A percentile compares a stretch with the other conserved stretches of the same genome.
Evolutionary conservation across 306 rosid species (phyloP).

Genomic region (Styphnolobium japonicum): DNA sequence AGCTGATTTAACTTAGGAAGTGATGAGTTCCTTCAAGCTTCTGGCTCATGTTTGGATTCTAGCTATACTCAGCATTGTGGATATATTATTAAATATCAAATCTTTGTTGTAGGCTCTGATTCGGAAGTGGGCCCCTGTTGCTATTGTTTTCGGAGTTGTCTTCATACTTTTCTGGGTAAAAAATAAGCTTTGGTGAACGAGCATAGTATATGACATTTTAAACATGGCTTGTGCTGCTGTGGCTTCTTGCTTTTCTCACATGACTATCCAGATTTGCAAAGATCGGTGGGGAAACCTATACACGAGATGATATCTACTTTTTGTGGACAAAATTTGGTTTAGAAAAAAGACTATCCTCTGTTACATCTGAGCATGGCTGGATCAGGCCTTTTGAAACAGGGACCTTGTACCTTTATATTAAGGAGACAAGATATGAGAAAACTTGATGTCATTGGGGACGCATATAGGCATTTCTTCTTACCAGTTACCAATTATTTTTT

Average conservation of each 20-base stretch:
- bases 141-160: constrained; percentile 71
- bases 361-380: constrained; percentile 28
- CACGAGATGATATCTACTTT: constrained; percentile 12
- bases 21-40: not conserved
- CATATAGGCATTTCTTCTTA: constrained; percentile 31
- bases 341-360: constrained; percentile 9
- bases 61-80: not conserved
- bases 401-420: constrained; percentile 17
- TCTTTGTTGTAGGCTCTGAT: constrained; percentile 53
- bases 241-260: constrained; percentile 18
- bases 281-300: constrained; percentile 12
- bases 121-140: constrained; percentile 77
- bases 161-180: constrained; percentile 68
- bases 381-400: constrained; percentile 28
- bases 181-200: constrained; percentile 64
- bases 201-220: constrained; percentile 1
- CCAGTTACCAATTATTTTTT: constrained; percentile 23
- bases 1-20: not conserved
- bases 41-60: constrained; percentile 19
- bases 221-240: constrained; percentile 17
- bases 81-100: not conserved
- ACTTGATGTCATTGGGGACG: constrained; percentile 33
- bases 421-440: constrained; percentile 38
- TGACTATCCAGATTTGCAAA: constrained; percentile 18
- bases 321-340: constrained; percentile 17